These are phyloP conservation scores for Pugionium cornutum DNA, from an alignment of 345 rosid genomes.

Conservation along the genomic window DNA sequence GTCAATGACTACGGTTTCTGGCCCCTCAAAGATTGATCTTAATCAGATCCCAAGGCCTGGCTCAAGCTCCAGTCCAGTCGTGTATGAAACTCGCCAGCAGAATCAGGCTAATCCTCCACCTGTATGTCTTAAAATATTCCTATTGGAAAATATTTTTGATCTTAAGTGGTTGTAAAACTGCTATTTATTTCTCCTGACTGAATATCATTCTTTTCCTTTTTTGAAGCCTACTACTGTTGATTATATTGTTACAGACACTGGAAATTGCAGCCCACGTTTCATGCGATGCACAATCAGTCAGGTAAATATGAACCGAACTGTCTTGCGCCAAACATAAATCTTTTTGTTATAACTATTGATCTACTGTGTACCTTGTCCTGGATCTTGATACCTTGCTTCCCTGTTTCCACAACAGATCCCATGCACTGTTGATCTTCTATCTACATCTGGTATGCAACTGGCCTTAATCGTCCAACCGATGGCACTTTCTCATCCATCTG, in stretches of 20 bases:
- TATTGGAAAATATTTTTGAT: conserved; percentile 8
- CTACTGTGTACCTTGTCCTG: not conserved
- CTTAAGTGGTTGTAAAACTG: conserved; percentile 6
- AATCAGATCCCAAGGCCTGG: conserved; percentile 45
- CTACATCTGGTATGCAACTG: conserved; percentile 93
- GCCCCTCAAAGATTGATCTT: conserved; percentile 41
- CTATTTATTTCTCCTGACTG: conserved; percentile 7
- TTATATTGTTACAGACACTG: conserved; percentile 83
- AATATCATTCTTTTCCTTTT: conserved; percentile 25
- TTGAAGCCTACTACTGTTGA: conserved; percentile 87
- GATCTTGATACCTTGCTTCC: conserved; percentile 27
- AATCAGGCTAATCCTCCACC: conserved; percentile 72
- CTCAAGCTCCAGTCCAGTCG: conserved; percentile 35
- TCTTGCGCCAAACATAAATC: conserved; percentile 15
- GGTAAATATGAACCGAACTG: conserved; percentile 46
- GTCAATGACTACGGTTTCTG: conserved; percentile 39
- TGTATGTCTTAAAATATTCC: conserved; percentile 27
- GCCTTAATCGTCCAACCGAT: conserved; percentile 87
- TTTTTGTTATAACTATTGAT: conserved; percentile 7
- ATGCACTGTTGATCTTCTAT: conserved; percentile 85
- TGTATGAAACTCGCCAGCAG: conserved; percentile 42
- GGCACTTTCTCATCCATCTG: conserved; percentile 93
- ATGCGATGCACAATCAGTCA: conserved; percentile 96
- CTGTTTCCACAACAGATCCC: conserved; percentile 66
- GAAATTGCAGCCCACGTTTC: conserved; percentile 96